A percentile compares a stretch with the other conserved stretches of the same genome.
These are phyloP conservation scores for Gossypium thurberi DNA, from an alignment of 345 rosid genomes.

Conservation along the genomic window DNA sequence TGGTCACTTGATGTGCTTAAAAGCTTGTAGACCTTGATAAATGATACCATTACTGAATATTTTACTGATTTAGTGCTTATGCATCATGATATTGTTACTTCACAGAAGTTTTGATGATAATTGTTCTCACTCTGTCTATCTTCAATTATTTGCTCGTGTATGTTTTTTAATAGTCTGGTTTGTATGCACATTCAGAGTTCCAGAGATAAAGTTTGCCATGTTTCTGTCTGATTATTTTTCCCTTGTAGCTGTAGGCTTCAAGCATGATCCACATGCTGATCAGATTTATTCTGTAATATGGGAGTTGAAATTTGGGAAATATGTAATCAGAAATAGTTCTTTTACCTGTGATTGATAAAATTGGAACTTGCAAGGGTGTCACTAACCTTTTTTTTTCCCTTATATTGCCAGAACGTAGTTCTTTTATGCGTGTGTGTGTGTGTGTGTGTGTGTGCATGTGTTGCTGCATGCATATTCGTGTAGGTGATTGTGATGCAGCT, in stretches of 20 bases:
- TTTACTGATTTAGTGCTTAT: background rate
- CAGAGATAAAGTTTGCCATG: background rate
- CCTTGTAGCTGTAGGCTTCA: background rate
- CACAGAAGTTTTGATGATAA: background rate
- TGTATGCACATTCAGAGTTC: background rate
- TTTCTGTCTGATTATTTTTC: background rate
- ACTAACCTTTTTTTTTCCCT: background rate
- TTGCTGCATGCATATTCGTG: background rate
- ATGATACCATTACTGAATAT: background rate
- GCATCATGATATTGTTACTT: background rate
- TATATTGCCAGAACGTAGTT: background rate
- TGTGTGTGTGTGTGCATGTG: background rate
- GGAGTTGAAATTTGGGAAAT: background rate
- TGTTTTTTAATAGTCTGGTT: background rate
- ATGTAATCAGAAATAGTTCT: background rate
- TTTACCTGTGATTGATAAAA: background rate
- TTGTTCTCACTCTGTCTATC: background rate
- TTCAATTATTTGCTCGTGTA: background rate
- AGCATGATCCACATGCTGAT: background rate
- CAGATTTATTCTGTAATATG: background rate
- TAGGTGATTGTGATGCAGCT: background rate
- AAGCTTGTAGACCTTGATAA: background rate
- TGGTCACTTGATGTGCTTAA: background rate
- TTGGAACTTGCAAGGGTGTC: background rate
- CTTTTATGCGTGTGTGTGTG: background rate